Evolutionary conservation across 148 eudicot genomes (phyloP), one percentile per base, ranked within the genome.

Genomic region (Chenopodium quinoa): DNA sequence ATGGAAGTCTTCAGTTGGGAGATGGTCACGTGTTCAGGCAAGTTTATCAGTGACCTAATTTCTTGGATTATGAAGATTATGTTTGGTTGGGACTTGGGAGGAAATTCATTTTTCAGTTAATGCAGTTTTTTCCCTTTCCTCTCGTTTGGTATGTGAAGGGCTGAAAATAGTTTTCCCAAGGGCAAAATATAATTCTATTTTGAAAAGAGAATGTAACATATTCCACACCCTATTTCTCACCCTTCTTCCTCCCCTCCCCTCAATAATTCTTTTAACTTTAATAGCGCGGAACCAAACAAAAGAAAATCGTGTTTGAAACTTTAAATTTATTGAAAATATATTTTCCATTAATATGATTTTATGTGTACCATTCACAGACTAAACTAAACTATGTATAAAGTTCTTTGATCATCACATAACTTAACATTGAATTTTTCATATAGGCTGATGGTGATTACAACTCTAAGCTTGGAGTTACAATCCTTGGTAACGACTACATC

Each of bases 11-110:
- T 90, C 90, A 62, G 82, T 92, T 48, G 98, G 98, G 50, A 89
- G 84, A 88, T 94, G 98, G 98, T 91, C 98, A 12, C 92, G 98
- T 10, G 92, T 91, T 68, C 98, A 94, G 97, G 98, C 83, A 86
- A 86, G 90, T 80, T 47, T 79, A 48, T 40, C 11, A 64, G 17
- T 17, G 9, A 34, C 7, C 25, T 25, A 6, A 2, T 56, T 58
- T 71, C 54, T 47, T 29, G 34, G 40, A 44, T 17, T 34, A 71
- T 14, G 2, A 56, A 17, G 60, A 19, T 56, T 56, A n/a, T 62
- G 23, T 22, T 62, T 22, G 23, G 27, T 62, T 22, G 23, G 66
- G 44, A 5, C 44, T 40, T 40, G 44, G 66, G 0, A 27, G 66
- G 9, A 4, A 20, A 1, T 0, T 62, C 23, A 20, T 62, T 62